These are phyloP conservation scores for Trametes meyenii DNA, from an alignment of 768 basidiomycete genomes.

Conservation along the genomic window DNA sequence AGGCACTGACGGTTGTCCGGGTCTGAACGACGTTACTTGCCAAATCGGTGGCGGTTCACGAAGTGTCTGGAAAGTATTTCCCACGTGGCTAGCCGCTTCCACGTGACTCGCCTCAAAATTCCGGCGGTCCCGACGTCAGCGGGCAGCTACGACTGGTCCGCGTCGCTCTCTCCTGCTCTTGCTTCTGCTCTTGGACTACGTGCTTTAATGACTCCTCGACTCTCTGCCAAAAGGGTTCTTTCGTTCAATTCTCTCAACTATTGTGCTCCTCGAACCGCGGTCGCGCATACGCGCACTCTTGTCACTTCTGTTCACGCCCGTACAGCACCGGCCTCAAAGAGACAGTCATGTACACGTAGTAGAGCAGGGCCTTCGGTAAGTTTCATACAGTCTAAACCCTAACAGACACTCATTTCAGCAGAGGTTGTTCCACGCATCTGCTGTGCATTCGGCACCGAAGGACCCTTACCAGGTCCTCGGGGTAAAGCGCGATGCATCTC, in stretches of 20 bases:
- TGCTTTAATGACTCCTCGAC: conserved; percentile 40
- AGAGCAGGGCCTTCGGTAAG: conserved; percentile 19
- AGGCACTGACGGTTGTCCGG: too few relatives aligned
- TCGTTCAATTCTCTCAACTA: conserved; percentile 21
- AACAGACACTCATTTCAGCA: conserved; percentile 34
- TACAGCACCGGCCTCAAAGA: neutral
- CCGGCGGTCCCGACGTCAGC: conserved; percentile 21
- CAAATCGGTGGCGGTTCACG: conserved; percentile 14
- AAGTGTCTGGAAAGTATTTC: conserved; percentile 18
- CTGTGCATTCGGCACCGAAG: conserved; percentile 56
- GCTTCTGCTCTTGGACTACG: conserved; percentile 15
- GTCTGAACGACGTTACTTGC: conserved; percentile 12
- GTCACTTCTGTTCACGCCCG: conserved; percentile 10
- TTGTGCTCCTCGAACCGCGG: conserved; percentile 1
- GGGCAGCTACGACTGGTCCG: neutral
- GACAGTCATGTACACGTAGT: conserved; percentile 2
- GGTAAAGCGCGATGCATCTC: conserved; percentile 77
- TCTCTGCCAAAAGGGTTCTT: conserved; percentile 34
- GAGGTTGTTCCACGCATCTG: conserved; percentile 79
- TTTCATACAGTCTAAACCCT: neutral
- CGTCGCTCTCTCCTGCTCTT: neutral
- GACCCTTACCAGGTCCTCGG: conserved; percentile 94
- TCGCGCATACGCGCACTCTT: conserved; percentile 13
- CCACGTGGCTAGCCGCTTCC: conserved; percentile 6
- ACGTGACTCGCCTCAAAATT: conserved; percentile 21